These are phyloP conservation scores for Barnettozyma siamensis DNA, from an alignment of 805 yeast genomes.

Conservation along the genomic window DNA sequence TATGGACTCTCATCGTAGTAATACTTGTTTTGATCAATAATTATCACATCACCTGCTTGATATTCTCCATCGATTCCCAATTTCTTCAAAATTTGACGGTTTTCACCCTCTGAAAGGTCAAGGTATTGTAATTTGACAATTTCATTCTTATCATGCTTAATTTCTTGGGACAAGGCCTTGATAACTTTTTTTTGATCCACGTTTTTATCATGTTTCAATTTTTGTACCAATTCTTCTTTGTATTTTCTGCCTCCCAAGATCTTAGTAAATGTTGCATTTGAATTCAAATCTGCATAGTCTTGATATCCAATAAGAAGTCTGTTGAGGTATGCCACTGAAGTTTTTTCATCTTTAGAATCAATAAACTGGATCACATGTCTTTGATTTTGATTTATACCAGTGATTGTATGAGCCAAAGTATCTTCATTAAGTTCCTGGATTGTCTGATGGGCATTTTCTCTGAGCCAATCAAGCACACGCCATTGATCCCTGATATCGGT, in stretches of 20 bases:
- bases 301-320: conserved; percentile 16
- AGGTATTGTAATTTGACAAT: conserved; percentile 42
- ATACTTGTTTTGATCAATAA: conserved; percentile 37
- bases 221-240: conserved; percentile 40
- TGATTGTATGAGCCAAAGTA: not conserved
- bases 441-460: conserved; percentile 40
- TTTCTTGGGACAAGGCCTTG: conserved; percentile 41
- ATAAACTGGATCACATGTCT: conserved; percentile 16
- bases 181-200: conserved; percentile 31
- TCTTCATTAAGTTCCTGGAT: conserved; percentile 41
- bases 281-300: conserved; percentile 44
- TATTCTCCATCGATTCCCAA: not conserved
- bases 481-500: conserved; percentile 52
- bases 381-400: not conserved
- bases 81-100: not conserved
- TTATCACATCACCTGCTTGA: conserved; percentile 47
- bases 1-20: conserved; percentile 29
- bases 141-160: conserved; percentile 39
- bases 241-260: conserved; percentile 34
- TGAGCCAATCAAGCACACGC: conserved; percentile 45
- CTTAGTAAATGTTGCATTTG: conserved; percentile 23
- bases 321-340: conserved; percentile 20
- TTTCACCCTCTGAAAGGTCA: conserved; percentile 32
- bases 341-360: conserved; percentile 14
- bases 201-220: conserved; percentile 39